A percentile compares a stretch with the other conserved stretches of the same genome.
Evolutionary conservation across 75 land plant species (phyloP).

Genomic region (Pinus tabuliformis): DNA sequence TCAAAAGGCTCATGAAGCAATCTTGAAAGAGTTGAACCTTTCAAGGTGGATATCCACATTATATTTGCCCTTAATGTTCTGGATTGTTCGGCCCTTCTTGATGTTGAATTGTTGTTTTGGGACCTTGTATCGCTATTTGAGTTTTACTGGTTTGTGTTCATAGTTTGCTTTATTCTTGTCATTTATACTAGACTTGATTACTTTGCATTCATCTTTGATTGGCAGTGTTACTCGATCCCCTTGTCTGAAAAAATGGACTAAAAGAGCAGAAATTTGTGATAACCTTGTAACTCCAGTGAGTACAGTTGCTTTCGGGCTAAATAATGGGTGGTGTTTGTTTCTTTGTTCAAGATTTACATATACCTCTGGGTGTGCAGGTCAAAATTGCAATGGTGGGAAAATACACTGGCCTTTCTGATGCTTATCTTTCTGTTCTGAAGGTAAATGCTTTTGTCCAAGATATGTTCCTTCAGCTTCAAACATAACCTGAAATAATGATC

Average conservation of each 20-base stretch:
- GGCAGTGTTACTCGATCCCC: conserved; percentile 58
- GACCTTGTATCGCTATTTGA: not conserved
- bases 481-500: not conserved
- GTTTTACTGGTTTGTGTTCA: not conserved
- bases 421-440: conserved; percentile 93
- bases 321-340: not conserved
- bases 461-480: not conserved
- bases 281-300: conserved; percentile 62
- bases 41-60: conserved; percentile 22
- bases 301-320: not conserved
- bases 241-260: conserved; percentile 68
- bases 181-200: not conserved
- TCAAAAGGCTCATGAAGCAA: conserved; percentile 83
- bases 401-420: conserved; percentile 90
- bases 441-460: conserved; percentile 19
- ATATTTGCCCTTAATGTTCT: not conserved
- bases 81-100: not conserved
- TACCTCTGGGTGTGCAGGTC: conserved; percentile 43
- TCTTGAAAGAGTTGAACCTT: conserved; percentile 63
- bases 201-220: not conserved
- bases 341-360: not conserved
- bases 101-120: not conserved
- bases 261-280: conserved; percentile 65
- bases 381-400: conserved; percentile 97
- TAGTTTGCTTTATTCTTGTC: not conserved